Base-by-base conservation (phyloP, 164 flowering plant genomes). In the Annona cherimola region DNA sequence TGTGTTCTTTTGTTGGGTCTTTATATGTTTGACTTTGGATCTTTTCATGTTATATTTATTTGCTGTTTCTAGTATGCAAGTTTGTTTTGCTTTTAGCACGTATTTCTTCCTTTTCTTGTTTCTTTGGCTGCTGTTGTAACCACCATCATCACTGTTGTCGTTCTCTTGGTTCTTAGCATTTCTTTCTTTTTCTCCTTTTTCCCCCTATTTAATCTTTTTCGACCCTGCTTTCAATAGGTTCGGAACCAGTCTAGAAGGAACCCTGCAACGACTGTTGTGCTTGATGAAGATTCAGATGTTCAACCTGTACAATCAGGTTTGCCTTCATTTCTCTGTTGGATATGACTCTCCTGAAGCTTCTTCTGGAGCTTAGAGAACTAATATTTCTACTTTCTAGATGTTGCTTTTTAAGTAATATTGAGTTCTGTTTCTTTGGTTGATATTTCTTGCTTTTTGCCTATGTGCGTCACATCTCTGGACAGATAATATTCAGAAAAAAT, bases 241-340 rank as follows among this genome's bases (percentile, higher is more conserved):
- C 88, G 81, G 78, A 84, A 79, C 76, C 88, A 86, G 63, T 71
- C 90, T 3, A 81, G 86, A 73, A 83, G 89, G 80, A 81, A 74
- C 55, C 82, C 74, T 64, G 79, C 76, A 64, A 78, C 79, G 64
- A 50, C 76, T 40, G 59, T 78, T 44, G 76, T 83, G 42, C 81
- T 85, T 76, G 91, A 88, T 77, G 80, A 86, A 26, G 90, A 82
- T 61, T 67, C 76, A 66, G 87, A 66, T 43, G 55, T 55, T 18
- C 73, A 42, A 20, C 66, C 46, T 35, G 75, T 65, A 18, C 66
- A 40, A 50, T 66, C 77, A 65, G 79, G 79, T 69, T 62, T n/a
- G 42, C 46, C n/a, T 59, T 45, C 12, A 7, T 39, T 64, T 62
- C 65, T 62, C 9, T 62, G 35, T 20, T 20, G 65, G 3, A 39